Evolutionary conservation across 805 yeast genomes (phyloP), one percentile per base, ranked within the genome.

Genomic region (Jamesozyma lodderae): DNA sequence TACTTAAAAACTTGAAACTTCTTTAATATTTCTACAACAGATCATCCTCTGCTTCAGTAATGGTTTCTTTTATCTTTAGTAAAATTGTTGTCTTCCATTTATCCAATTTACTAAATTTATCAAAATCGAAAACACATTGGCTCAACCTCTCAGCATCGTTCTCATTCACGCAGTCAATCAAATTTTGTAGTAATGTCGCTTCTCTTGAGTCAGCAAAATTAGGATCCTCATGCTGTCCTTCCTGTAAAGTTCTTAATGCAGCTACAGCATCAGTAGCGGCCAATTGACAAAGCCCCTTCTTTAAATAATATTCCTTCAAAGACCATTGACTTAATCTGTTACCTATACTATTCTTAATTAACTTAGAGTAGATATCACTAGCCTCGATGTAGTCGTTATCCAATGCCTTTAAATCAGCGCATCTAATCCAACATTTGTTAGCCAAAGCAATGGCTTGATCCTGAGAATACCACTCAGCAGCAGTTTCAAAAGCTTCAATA

Each of bases 391-490:
- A 88, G 41, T 82, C 73, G n/a, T 79, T 88, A 39, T 71, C 70
- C 42, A 80, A 63, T 14, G 95, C 94, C 38, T 79, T 72, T 49
- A 92, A 68, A 56, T 92, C 96, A 2, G 97, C 97, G 46, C 87
- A 81, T 59, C 86, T 86, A 47, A 90, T 66, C 48, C 73, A 82
- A 18, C 94, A 88, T 65, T 92, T 92, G 63, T 79, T 87, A 19
- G 95, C 76, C 40, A 90, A 60, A 7, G 96, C 94, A 45, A 81
- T 81, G 0, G 97, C 96, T 41, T 86, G 88, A 62, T 92, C 99
- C 44, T 90, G 85, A 39, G 77, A 73, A 57, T 81, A 88, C 88
- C 96, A 92, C 54, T 92, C 97, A 29, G 95, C 96, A 9, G 98
- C 96, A 51, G 81, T 83, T 55, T 87, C 94, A 57, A 81, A 90